Conservation (phyloP, 2,329 filamentous ascomycete species). For the Tolypocladium endophyticum region DNA sequence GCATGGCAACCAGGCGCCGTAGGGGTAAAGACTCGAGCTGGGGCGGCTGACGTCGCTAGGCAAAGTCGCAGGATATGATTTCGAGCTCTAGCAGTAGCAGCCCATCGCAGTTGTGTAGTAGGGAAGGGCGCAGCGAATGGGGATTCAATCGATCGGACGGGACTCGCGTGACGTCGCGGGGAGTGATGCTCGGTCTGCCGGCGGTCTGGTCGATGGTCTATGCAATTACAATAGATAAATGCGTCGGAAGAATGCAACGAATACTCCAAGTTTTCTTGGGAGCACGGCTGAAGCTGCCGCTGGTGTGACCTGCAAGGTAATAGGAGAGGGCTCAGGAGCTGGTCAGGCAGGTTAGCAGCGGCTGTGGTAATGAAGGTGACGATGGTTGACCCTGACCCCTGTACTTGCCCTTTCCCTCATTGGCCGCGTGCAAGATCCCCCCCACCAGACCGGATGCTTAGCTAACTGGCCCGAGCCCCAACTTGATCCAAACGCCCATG, state of each 20-base stretch:
- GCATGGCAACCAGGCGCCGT: slow-evolving; percentile 26
- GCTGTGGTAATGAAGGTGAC: not conserved
- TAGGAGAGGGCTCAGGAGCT: not conserved
- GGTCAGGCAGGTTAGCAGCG: not conserved
- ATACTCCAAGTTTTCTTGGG: not conserved
- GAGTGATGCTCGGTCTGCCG: not conserved
- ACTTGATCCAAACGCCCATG: not conserved
- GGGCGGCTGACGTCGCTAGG: not conserved
- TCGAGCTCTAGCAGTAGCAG: slow-evolving; percentile 9
- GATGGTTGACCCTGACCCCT: not conserved
- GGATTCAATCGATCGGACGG: not conserved
- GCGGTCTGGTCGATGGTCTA: not conserved
- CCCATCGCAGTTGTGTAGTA: slow-evolving; percentile 13
- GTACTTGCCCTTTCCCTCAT: not conserved
- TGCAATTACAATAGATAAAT: not conserved
- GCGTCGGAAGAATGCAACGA: not conserved
- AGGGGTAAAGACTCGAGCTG: not conserved
- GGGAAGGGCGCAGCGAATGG: slow-evolving; percentile 1
- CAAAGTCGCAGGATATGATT: not conserved
- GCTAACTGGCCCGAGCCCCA: not conserved
- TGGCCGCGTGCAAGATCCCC: not conserved
- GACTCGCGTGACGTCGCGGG: slow-evolving; percentile 7
- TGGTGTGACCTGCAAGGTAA: not conserved
- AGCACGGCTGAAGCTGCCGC: not conserved
- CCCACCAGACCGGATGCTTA: not conserved